Base-by-base conservation (phyloP, 495 filamentous ascomycete genomes). In the Xylaria grammica region DNA sequence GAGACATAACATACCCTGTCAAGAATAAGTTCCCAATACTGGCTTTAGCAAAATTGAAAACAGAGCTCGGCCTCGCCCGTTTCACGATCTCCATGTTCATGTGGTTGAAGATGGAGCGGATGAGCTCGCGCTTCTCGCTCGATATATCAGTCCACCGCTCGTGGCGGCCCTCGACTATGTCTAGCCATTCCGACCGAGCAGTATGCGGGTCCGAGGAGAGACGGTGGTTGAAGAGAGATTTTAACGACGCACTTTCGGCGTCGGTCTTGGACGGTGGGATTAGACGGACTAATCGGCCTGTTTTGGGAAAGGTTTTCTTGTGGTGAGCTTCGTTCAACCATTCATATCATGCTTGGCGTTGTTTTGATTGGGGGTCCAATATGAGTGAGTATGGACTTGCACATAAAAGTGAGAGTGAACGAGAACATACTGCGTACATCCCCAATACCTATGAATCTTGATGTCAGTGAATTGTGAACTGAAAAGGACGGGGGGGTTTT, bases 11-110 rank as follows among this genome's bases (percentile, higher is more conserved):
- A 6, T 70, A 80, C 75, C 80, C 89, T 9, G 95, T 97, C 56
- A 98, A 77, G 76, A 98, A 98, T 30, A 98, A 77, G 73, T 98
- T 98, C 20, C 94, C 94, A n/a, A 97, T 89, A 56, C 90, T 92
- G 9, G 94, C 95, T 29, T 87, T 87, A 27, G 90, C 86, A 72
- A 97, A 98, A 75, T 95, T 91, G 74, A 97, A 98, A 22, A 88
- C 88, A 27, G 87, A 90, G 20, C 82, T 85, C 4, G 91, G 91
- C 10, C 95, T 82, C 30, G 89, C 84, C 9, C 93, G 84, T 78
- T 97, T 97, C 56, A 96, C 84, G 60, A 97, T 93, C 77, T 98
- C 94, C 49, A 96, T 76, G 69, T 97, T 96, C 24, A 97, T 77
- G 45, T 88, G 82, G 71, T 95, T 94, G 69, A 98, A 87, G 69